These are phyloP conservation scores for Pueraria montana DNA, from an alignment of 306 rosid species.

Conservation along the genomic window DNA sequence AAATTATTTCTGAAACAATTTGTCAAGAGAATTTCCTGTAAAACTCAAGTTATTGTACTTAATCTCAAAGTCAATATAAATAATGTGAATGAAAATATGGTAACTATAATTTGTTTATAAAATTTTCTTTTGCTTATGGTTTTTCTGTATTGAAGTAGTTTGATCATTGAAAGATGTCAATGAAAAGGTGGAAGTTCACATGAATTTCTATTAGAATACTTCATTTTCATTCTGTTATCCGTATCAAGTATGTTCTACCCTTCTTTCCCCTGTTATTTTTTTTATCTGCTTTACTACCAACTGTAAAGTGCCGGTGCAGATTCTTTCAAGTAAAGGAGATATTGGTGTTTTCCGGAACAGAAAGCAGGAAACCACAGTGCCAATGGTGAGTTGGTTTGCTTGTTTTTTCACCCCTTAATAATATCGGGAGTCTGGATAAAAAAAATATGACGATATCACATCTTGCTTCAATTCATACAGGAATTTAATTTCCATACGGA, in stretches of 20 bases:
- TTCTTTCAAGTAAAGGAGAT: conserved; percentile 89
- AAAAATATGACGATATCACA: conserved; percentile 21
- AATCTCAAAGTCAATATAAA: conserved; percentile 17
- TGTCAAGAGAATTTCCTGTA: background rate
- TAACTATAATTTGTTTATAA: background rate
- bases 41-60: conserved; percentile 8
- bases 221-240: conserved; percentile 14
- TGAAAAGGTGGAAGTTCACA: background rate
- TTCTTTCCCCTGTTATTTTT: conserved; percentile 23
- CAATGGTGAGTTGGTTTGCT: conserved; percentile 63
- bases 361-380: conserved; percentile 87
- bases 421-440: background rate
- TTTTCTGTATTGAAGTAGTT: conserved; percentile 15
- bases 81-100: conserved; percentile 12
- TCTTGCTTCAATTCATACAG: conserved; percentile 61
- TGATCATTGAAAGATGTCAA: conserved; percentile 28
- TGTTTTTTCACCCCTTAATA: conserved; percentile 5
- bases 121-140: conserved; percentile 6
- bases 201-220: conserved; percentile 21
- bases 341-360: conserved; percentile 83
- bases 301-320: conserved; percentile 59
- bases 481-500: conserved; percentile 82
- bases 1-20: conserved; percentile 19
- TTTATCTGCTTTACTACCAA: conserved; percentile 36
- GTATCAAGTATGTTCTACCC: conserved; percentile 26